Evolutionary conservation across 305 asterid genomes (phyloP), one percentile per base, ranked within the genome.

Genomic region (Solanum hybrid): DNA sequence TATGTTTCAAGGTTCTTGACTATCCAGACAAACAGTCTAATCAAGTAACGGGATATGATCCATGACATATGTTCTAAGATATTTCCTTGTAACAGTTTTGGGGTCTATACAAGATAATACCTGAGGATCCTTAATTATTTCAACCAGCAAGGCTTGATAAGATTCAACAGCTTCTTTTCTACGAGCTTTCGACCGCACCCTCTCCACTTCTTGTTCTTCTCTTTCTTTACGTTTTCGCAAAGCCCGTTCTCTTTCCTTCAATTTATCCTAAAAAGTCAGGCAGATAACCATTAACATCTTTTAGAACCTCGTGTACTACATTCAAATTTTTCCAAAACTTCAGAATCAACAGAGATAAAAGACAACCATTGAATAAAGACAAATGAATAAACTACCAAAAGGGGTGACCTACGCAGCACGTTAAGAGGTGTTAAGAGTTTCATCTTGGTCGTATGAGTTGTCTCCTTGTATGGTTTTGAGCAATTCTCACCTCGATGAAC

Each of bases 161-260:
- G 98, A 97, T 91, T 98, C 99, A 89, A 95, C 91, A 86, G 97
- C 98, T 91, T 94, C 99, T 94, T 96, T 98, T 91, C 99, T 95
- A 89, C 94, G 98, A 91, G 98, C 98, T 95, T 97, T 98, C 57
- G 91, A 86, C 91, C 98, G 95, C 93, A 98, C 99, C 93, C 99
- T 94, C 93, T 98, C 99, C 84, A 98, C 99, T 94, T 98, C 99
- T 91, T 97, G 99, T 91, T 95, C 99, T 91, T 97, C 99, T 92
- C 99, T 95, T 93, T 97, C 99, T 94, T 97, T 98, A 90, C 99
- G 91, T 92, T 97, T 98, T 88, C 98, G 97, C 81, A 97, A 83
- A 82, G 95, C 95, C 90, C 98, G 94, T 89, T 97, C 98, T 93
- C 99, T 95, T 92, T 98, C 99, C 94, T 94, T 98, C 92, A 98